Evolutionary conservation across 1,139 yeast genomes (phyloP).

Genomic region (Lodderomyces pseudojiufengensis): DNA sequence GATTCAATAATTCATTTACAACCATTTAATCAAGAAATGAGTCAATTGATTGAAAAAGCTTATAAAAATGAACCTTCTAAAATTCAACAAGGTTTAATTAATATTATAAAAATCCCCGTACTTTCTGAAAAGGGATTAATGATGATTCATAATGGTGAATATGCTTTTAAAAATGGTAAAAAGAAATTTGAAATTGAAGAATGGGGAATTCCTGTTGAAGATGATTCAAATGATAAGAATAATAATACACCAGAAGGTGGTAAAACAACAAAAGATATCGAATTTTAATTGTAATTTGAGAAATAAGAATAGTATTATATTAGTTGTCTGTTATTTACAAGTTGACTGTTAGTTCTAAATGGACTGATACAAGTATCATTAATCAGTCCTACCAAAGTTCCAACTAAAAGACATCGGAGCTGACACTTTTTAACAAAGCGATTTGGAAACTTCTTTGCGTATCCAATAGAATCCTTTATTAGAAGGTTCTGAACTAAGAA

Average conservation of each 20-base stretch:
- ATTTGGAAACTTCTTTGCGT: no score
- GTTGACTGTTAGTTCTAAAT: no score
- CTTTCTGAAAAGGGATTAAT: slow-evolving; percentile 76
- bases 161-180: slow-evolving; percentile 81
- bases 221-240: slow-evolving; percentile 45
- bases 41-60: slow-evolving; percentile 60
- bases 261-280: slow-evolving; percentile 35
- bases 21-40: slow-evolving; percentile 79
- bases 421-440: no score
- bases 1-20: slow-evolving; percentile 75
- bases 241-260: slow-evolving; percentile 17
- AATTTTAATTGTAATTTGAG: slow-evolving; percentile 20
- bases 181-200: slow-evolving; percentile 81
- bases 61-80: slow-evolving; percentile 70
- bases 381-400: no score
- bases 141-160: slow-evolving; percentile 72
- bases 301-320: no score
- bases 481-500: no score
- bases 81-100: slow-evolving; percentile 82
- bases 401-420: no score
- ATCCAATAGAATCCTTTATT: no score
- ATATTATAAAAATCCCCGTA: slow-evolving; percentile 68
- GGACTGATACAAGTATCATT: no score
- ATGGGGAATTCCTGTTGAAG: slow-evolving; percentile 96
- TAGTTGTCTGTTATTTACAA: no score